phyloP scores from a whole-genome alignment of 495 filamentous ascomycete genomes.

The Talaromyces ruber region DNA sequence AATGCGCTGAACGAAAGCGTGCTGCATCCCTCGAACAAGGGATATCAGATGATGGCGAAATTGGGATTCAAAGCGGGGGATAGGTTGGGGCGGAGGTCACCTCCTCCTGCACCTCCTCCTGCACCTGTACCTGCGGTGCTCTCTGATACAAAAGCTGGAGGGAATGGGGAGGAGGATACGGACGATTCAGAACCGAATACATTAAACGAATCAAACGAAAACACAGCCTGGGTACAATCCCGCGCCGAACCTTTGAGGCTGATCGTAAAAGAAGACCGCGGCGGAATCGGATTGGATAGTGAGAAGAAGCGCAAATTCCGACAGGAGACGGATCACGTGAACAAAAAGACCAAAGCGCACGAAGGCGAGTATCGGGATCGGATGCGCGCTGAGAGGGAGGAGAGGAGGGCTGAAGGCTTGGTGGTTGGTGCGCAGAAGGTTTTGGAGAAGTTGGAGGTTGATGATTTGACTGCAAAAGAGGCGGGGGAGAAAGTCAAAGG shows the following conservation, averaged over 20 bases:
- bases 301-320: slow-evolving; percentile 75
- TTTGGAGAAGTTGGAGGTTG: slow-evolving; percentile 57
- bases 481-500: slow-evolving; percentile 9
- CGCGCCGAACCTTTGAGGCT: slow-evolving; percentile 60
- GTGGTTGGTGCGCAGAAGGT: slow-evolving; percentile 73
- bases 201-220: neutral
- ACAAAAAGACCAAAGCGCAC: slow-evolving; percentile 54
- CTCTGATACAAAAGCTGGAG: slow-evolving; percentile 8
- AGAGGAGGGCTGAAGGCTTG: slow-evolving; percentile 56
- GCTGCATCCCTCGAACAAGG: slow-evolving; percentile 59
- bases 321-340: slow-evolving; percentile 48
- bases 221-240: slow-evolving; percentile 13
- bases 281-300: slow-evolving; percentile 78
- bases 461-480: slow-evolving; percentile 10
- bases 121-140: neutral
- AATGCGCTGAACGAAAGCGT: slow-evolving; percentile 64
- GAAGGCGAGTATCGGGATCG: slow-evolving; percentile 73
- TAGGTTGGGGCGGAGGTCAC: slow-evolving; percentile 50
- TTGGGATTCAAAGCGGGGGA: slow-evolving; percentile 77
- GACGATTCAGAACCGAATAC: neutral
- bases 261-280: slow-evolving; percentile 65
- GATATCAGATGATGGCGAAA: slow-evolving; percentile 92
- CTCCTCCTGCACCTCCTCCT: neutral
- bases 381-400: slow-evolving; percentile 62
- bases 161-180: slow-evolving; percentile 6